Evolutionary conservation across 306 rosid species (phyloP).

Genomic region (Styphnolobium japonicum): DNA sequence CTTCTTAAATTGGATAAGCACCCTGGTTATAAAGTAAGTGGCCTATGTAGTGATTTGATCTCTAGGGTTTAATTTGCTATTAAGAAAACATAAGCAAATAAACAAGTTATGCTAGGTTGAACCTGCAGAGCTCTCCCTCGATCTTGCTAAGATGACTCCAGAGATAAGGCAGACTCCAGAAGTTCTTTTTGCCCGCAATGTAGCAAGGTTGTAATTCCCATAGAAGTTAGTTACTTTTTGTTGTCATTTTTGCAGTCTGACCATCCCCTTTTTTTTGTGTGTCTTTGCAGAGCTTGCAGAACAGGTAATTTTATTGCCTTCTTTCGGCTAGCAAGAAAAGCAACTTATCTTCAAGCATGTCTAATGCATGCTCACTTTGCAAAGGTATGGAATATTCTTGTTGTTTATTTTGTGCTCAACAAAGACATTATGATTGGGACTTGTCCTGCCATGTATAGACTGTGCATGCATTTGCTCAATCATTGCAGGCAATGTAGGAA

Average conservation of each 20-base stretch:
- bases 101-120: conserved; percentile 73
- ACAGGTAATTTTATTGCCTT: conserved; percentile 83
- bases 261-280: conserved; percentile 26
- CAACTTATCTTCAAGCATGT: conserved; percentile 98
- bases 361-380: conserved; percentile 98
- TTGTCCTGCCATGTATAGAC: conserved; percentile 17
- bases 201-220: conserved; percentile 66
- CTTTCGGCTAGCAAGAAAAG: conserved; percentile 87
- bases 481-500: conserved; percentile 26
- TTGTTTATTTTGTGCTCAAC: conserved; percentile 16
- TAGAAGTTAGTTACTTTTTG: conserved; percentile 10
- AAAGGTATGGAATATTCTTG: conserved; percentile 57
- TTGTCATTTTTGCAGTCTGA: conserved; percentile 25
- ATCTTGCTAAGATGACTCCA: conserved; percentile 97
- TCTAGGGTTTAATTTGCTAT: conserved; percentile 33
- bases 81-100: conserved; percentile 30
- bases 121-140: conserved; percentile 99
- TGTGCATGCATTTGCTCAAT: conserved; percentile 10
- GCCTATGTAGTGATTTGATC: conserved; percentile 26
- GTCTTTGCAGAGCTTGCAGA: conserved; percentile 85
- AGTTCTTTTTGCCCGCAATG: conserved; percentile 91
- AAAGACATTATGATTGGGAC: conserved; percentile 3
- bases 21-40: conserved; percentile 94
- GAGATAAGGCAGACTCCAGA: conserved; percentile 90
- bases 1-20: conserved; percentile 99